Evolutionary conservation across 257 asterid genomes (phyloP).

Genomic region (Avicennia marina): DNA sequence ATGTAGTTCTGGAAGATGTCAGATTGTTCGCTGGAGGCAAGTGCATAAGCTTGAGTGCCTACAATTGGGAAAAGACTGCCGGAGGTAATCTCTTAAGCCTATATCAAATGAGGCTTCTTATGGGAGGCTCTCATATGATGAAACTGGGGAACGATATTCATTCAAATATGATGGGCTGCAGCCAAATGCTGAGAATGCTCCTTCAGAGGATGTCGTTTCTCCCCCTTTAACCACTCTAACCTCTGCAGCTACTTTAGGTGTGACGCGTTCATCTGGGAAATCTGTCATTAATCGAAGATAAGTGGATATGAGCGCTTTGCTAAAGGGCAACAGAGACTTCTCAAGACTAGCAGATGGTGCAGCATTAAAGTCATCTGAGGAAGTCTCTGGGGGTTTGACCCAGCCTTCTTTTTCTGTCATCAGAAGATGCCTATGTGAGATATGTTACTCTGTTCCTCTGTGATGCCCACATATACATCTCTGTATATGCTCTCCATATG

Average conservation of each 20-base stretch:
- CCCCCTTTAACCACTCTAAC: conserved; percentile 21
- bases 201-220: conserved; percentile 24
- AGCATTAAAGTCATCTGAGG: conserved; percentile 31
- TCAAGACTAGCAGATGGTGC: conserved; percentile 29
- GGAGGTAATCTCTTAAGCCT: conserved; percentile 28
- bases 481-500: conserved; percentile 1
- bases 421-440: conserved; percentile 29
- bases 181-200: conserved; percentile 22
- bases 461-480: not conserved
- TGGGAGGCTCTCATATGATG: conserved; percentile 28
- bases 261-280: conserved; percentile 22
- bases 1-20: conserved; percentile 86
- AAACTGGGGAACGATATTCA: conserved; percentile 18
- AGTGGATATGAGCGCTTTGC: conserved; percentile 25
- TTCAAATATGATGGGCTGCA: conserved; percentile 22
- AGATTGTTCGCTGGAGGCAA: conserved; percentile 84
- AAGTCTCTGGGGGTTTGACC: conserved; percentile 31
- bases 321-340: conserved; percentile 26
- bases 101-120: conserved; percentile 24
- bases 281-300: conserved; percentile 32
- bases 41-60: conserved; percentile 83
- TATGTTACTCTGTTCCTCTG: not conserved
- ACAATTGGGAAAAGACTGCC: conserved; percentile 43
- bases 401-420: conserved; percentile 18
- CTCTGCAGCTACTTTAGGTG: conserved; percentile 20